A percentile compares a stretch with the other conserved stretches of the same genome.
These are phyloP conservation scores for Candida gorgasii DNA, from an alignment of 805 yeast genomes.

Conservation along the genomic window DNA sequence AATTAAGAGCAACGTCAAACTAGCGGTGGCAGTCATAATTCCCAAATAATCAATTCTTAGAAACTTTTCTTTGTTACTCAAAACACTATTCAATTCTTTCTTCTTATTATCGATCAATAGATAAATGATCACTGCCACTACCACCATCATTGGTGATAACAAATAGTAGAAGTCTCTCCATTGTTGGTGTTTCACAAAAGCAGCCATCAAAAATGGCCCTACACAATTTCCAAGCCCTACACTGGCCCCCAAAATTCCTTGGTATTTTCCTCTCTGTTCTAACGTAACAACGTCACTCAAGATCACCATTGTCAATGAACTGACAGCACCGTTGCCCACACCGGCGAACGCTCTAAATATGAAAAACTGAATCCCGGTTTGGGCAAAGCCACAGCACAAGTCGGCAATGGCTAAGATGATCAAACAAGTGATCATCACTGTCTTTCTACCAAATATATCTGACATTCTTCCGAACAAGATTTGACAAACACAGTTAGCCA, in stretches of 20 bases:
- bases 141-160: constrained; percentile 42
- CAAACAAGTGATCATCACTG: constrained; percentile 41
- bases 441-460: constrained; percentile 56
- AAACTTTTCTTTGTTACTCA: constrained; percentile 38
- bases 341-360: constrained; percentile 58
- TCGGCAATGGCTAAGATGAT: constrained; percentile 44
- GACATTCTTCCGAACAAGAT: constrained; percentile 54
- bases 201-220: constrained; percentile 60
- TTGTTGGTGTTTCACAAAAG: constrained; percentile 40
- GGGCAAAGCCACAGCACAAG: constrained; percentile 53
- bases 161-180: constrained; percentile 60
- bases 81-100: constrained; percentile 22
- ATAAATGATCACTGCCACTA: constrained; percentile 30
- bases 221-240: constrained; percentile 53
- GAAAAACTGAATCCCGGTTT: constrained; percentile 48
- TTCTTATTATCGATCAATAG: constrained; percentile 38
- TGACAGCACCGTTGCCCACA: constrained; percentile 55
- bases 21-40: constrained; percentile 46
- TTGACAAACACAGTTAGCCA: constrained; percentile 54
- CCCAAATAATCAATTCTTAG: constrained; percentile 56
- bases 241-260: constrained; percentile 53
- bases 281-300: constrained; percentile 56
- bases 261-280: constrained; percentile 55
- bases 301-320: constrained; percentile 52
- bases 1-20: constrained; percentile 51